A percentile compares a stretch with the other conserved stretches of the same genome.
These are phyloP conservation scores for Luvunga scandens DNA, from an alignment of 345 rosid genomes.

Conservation along the genomic window DNA sequence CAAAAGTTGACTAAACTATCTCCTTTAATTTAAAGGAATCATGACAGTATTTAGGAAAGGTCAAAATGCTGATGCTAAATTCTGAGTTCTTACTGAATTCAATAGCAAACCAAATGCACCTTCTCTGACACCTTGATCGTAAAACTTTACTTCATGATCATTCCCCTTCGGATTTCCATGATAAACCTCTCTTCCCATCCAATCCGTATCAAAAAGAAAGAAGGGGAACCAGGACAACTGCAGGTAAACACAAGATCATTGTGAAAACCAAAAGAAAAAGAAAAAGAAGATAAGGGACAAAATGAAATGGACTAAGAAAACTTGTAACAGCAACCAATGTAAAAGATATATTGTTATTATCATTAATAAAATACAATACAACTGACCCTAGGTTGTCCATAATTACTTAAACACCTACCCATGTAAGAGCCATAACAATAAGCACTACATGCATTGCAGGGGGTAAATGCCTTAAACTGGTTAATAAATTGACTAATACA, in stretches of 20 bases:
- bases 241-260: constrained; percentile 26
- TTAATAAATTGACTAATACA: constrained; percentile 82
- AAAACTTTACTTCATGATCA: constrained; percentile 49
- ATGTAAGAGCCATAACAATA: constrained; percentile 89
- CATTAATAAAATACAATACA: neutral
- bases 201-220: constrained; percentile 96
- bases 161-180: constrained; percentile 84
- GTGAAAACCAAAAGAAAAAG: constrained; percentile 4
- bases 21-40: neutral
- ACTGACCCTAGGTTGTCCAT: neutral
- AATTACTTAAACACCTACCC: constrained; percentile 56
- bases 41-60: constrained; percentile 8
- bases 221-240: constrained; percentile 99
- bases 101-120: constrained; percentile 99
- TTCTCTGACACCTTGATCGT: constrained; percentile 89
- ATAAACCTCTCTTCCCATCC: constrained; percentile 99
- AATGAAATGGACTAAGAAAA: neutral
- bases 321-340: constrained; percentile 4
- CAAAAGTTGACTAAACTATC: neutral
- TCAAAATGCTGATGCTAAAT: constrained; percentile 28
- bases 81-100: constrained; percentile 89
- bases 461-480: constrained; percentile 92
- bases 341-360: neutral
- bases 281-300: neutral
- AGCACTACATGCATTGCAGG: constrained; percentile 94